Conservation (phyloP, 495 filamentous ascomycete species). For the Venustampulla echinocandica region DNA sequence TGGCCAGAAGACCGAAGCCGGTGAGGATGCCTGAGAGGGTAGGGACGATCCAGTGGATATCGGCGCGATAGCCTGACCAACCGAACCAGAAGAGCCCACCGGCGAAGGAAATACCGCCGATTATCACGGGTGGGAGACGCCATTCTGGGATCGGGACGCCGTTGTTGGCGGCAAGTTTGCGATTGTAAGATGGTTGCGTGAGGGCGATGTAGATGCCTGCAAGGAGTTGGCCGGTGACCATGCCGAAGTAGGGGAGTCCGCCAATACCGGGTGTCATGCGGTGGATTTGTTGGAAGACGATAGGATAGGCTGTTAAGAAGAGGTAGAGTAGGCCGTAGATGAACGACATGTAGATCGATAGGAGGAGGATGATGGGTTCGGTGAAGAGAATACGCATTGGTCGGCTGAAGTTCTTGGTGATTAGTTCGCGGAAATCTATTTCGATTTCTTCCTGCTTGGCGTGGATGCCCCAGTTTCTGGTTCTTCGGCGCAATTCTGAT, state of each 20-base stretch:
- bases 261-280: constrained; percentile 56
- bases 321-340: constrained; percentile 77
- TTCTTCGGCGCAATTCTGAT: constrained; percentile 65
- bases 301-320: constrained; percentile 72
- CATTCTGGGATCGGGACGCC: constrained; percentile 74
- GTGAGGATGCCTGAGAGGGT: constrained; percentile 57
- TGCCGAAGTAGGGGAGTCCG: constrained; percentile 74
- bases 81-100: constrained; percentile 82
- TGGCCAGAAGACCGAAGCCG: constrained; percentile 58
- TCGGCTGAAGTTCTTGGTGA: constrained; percentile 76
- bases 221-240: constrained; percentile 62
- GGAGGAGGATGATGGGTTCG: constrained; percentile 68
- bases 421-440: constrained; percentile 66
- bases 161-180: constrained; percentile 64
- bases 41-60: constrained; percentile 77
- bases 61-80: constrained; percentile 57
- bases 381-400: constrained; percentile 70
- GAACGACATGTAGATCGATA: constrained; percentile 77
- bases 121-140: constrained; percentile 72
- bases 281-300: constrained; percentile 69
- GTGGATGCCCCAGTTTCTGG: constrained; percentile 89
- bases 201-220: constrained; percentile 57
- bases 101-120: constrained; percentile 66
- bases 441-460: constrained; percentile 92
- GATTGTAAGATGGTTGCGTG: constrained; percentile 58